Evolutionary conservation across 331 rosid species (phyloP).

Genomic region (Pyracantha coccinea): DNA sequence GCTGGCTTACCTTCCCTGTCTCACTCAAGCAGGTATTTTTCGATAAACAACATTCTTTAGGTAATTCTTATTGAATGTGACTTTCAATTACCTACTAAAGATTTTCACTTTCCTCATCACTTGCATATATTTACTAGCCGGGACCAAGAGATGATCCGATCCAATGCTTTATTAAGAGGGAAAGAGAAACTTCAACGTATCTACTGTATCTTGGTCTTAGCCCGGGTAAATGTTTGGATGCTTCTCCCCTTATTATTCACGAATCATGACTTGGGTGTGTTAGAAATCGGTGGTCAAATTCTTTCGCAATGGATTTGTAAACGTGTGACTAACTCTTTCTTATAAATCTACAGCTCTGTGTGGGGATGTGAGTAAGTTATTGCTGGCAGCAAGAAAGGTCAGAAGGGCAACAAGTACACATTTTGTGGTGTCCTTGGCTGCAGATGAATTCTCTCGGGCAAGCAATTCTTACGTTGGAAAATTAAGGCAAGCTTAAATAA

Average conservation of each 20-base stretch:
- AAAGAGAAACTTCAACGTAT: slow-evolving; percentile 64
- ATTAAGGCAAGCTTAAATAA: slow-evolving; percentile 38
- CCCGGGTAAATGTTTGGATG: slow-evolving; percentile 67
- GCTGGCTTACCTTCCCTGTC: slow-evolving; percentile 76
- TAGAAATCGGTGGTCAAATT: neutral
- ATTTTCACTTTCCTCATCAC: neutral
- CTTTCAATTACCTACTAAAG: neutral
- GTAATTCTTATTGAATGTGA: neutral
- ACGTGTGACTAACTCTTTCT: neutral
- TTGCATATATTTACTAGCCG: slow-evolving; percentile 37
- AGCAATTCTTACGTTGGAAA: slow-evolving; percentile 44
- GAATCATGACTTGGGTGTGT: neutral
- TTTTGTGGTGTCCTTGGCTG: slow-evolving; percentile 53
- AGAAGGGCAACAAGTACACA: slow-evolving; percentile 67
- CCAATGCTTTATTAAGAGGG: slow-evolving; percentile 90
- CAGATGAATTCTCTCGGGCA: slow-evolving; percentile 37
- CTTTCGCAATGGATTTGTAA: neutral
- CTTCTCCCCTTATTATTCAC: neutral
- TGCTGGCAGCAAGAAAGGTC: slow-evolving; percentile 63
- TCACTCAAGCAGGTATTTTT: slow-evolving; percentile 78
- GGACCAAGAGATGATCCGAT: slow-evolving; percentile 78
- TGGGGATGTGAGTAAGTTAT: slow-evolving; percentile 64
- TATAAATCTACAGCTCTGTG: slow-evolving; percentile 51
- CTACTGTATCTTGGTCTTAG: slow-evolving; percentile 73
- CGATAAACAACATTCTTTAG: neutral